These are phyloP conservation scores for Puccinia sorghi DNA, from an alignment of 1,284 basidiomycete genomes.

Conservation along the genomic window DNA sequence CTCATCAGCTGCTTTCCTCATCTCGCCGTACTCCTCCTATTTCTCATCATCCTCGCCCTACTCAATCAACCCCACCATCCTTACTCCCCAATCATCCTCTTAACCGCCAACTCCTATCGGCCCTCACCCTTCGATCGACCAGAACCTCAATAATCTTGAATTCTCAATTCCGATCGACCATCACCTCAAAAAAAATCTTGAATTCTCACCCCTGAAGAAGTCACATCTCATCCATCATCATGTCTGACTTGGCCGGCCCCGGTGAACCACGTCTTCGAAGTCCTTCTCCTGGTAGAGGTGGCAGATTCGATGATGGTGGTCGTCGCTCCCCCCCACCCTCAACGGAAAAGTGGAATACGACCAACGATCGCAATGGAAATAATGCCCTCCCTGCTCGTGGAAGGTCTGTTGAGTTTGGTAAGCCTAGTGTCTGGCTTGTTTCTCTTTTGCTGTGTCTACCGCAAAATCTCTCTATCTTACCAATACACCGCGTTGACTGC, in stretches of 20 bases:
- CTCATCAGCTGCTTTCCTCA: neutral
- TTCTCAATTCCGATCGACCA: neutral
- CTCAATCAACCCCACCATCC: neutral
- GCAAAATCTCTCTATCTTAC: neutral
- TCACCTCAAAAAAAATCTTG: neutral
- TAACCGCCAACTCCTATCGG: neutral
- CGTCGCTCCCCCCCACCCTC: constrained; percentile 36
- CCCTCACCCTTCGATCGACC: constrained; percentile 2
- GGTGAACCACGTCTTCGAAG: constrained; percentile 37
- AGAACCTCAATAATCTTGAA: neutral
- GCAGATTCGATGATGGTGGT: constrained; percentile 43
- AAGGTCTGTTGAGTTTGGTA: constrained; percentile 43
- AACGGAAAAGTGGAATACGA: constrained; percentile 10
- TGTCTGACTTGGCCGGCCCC: constrained; percentile 8
- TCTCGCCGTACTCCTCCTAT: neutral
- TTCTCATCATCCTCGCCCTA: neutral
- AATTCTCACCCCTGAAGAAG: neutral
- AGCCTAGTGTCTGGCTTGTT: neutral
- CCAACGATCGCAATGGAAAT: constrained; percentile 17
- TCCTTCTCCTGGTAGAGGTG: constrained; percentile 47
- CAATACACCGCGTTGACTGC: too few species aligned
- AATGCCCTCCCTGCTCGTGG: constrained; percentile 5
- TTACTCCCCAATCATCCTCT: neutral
- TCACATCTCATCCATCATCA: neutral
- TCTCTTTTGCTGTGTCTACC: neutral